Percentiles rank a stretch among this genome's conserved stretches.
These are phyloP conservation scores for Arthroderma sp. DNA, from an alignment of 2,329 filamentous ascomycete species.

Conservation along the genomic window DNA sequence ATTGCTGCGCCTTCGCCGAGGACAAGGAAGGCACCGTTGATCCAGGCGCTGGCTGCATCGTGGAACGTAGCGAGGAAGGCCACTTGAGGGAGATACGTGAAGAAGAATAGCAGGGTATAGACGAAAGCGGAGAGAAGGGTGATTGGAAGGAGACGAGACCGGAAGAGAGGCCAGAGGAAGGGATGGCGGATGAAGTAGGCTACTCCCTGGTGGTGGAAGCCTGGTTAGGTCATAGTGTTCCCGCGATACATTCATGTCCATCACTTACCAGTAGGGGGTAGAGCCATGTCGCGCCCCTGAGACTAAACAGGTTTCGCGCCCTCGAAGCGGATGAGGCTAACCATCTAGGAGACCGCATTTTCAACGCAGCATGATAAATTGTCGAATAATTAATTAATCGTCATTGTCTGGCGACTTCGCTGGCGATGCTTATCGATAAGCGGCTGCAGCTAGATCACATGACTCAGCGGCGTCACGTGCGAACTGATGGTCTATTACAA, in stretches of 20 bases:
- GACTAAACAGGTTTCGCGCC: constrained; percentile 11
- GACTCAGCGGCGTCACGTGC: no score
- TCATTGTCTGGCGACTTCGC: no score
- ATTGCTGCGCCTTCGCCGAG: constrained; percentile 53
- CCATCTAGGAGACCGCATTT: no score
- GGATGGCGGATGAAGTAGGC: constrained; percentile 66
- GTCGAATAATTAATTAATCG: no score
- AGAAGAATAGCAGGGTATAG: constrained; percentile 74
- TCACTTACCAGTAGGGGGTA: constrained; percentile 35
- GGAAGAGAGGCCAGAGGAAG: constrained; percentile 71
- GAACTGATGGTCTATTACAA: no score
- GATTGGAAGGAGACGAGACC: constrained; percentile 64
- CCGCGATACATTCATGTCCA: not conserved
- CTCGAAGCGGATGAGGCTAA: no score
- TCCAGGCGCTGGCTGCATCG: constrained; percentile 63
- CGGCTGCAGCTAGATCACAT: no score
- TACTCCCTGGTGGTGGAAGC: constrained; percentile 46
- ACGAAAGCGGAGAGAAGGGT: constrained; percentile 71
- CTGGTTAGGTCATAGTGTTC: not conserved
- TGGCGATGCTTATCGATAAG: no score
- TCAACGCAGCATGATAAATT: no score
- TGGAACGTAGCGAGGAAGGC: constrained; percentile 85
- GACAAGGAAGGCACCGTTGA: constrained; percentile 76
- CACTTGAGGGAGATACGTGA: constrained; percentile 78
- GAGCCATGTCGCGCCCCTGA: constrained; percentile 30